Evolutionary conservation across 352 stramenopile species (phyloP), one percentile per base, ranked within the genome.

Genomic region (Phytophthora niederhauseri): DNA sequence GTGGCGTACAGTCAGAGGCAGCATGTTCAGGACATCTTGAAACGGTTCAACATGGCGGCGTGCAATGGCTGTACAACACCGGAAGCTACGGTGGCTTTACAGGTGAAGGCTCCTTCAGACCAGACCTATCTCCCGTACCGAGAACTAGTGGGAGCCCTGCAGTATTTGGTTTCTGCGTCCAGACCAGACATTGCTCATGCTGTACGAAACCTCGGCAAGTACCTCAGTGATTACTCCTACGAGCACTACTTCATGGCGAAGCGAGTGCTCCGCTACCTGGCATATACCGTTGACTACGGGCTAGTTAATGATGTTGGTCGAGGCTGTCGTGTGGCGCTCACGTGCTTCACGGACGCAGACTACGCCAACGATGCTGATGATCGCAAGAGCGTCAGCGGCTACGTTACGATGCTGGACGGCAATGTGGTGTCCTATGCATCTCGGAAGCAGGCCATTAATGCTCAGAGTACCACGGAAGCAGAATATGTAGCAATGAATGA

Each of bases 141-240:
- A 34, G 56, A 71, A 17, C 12, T 66, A 28, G 38, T 66, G 20
- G 56, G 64, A 24, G 55, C 54, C 1, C 22, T 70, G 2, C 46
- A 64, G 20, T 64, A 61, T 36, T 7, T 71, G 5, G 64, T 66
- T n/a, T 66, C 49, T 6, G 56, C 41, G 4, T 71, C 56, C 3
- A 22, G 64, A 7, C 56, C 34, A 6, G 34, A 41, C 34, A 41
- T 41, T 41, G 34, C 34, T 4, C 34, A 41, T 6, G 34, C 11
- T 14, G 38, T 57, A n/a, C 48, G 56, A 1, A 51, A 19, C 17
- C 55, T 70, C 6, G 46, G 46, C 46, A 53, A 55, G 54, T 59
- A 43, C 22, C 31, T 70, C 12, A 38, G 8, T 4, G n/a, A 46
- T 17, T 70, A 49, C 31, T 43, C 31, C 11, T 41, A 41, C 14